Percentiles rank a stretch among this genome's conserved stretches.
Evolutionary conservation across 768 basidiomycete species (phyloP).

Genomic region (Baorangia bicolor): DNA sequence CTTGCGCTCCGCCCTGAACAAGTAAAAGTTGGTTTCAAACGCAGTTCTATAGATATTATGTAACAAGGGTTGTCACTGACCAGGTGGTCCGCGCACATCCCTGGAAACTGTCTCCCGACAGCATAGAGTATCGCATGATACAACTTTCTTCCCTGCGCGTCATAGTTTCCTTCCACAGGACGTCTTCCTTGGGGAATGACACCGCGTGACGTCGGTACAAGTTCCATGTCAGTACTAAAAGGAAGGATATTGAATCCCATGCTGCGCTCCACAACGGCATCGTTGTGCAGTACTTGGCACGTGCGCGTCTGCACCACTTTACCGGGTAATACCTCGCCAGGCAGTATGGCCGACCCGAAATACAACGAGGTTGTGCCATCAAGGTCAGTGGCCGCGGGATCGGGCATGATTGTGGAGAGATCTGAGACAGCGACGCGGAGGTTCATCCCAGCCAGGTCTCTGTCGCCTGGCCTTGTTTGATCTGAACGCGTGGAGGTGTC

Average conservation of each 20-base stretch:
- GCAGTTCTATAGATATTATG: background rate
- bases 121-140: conserved; percentile 7
- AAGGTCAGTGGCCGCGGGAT: background rate
- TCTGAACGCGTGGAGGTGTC: background rate
- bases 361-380: conserved; percentile 2
- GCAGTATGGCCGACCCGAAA: conserved; percentile 1
- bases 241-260: conserved; percentile 1
- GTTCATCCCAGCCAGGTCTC: background rate
- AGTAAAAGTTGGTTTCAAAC: background rate
- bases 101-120: conserved; percentile 9
- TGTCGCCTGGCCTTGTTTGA: background rate
- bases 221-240: background rate
- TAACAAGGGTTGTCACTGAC: background rate
- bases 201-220: conserved; percentile 4
- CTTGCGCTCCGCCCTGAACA: conserved; percentile 2
- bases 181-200: background rate
- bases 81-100: conserved; percentile 6
- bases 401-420: background rate
- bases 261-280: background rate
- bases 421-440: background rate
- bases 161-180: conserved; percentile 4
- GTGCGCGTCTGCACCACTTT: too few relatives aligned
- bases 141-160: conserved; percentile 3
- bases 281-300: too few relatives aligned
- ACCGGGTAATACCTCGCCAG: background rate